Conservation (phyloP, 371 early-diverging fungal species). For the Mucor circinelloides region DNA sequence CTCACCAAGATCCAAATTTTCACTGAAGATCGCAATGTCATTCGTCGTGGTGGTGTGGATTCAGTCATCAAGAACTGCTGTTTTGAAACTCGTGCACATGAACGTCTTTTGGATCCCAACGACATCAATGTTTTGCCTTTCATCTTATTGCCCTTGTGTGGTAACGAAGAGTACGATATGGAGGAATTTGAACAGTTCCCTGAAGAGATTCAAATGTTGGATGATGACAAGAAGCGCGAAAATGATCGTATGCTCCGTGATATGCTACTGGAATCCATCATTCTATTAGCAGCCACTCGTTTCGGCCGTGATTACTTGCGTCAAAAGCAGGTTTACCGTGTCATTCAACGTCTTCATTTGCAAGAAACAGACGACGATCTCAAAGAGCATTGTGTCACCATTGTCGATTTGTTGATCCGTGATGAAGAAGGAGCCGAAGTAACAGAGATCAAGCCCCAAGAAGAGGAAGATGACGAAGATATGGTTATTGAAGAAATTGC, state of each 20-base stretch:
- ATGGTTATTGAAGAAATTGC: slow-evolving; percentile 61
- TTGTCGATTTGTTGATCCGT: slow-evolving; percentile 88
- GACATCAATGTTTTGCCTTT: slow-evolving; percentile 84
- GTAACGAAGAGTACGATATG: slow-evolving; percentile 88
- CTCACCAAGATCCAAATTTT: slow-evolving; percentile 86
- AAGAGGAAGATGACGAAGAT: slow-evolving; percentile 45
- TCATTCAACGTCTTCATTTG: slow-evolving; percentile 82
- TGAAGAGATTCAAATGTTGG: slow-evolving; percentile 88
- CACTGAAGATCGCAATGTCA: slow-evolving; percentile 77
- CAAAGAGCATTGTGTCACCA: slow-evolving; percentile 69
- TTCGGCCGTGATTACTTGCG: slow-evolving; percentile 82
- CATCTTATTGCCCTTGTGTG: slow-evolving; percentile 88
- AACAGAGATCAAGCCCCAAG: slow-evolving; percentile 19
- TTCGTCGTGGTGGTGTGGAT: slow-evolving; percentile 88
- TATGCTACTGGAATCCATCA: slow-evolving; percentile 78
- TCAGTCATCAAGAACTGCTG: slow-evolving; percentile 89
- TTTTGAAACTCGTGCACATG: slow-evolving; percentile 76
- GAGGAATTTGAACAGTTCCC: slow-evolving; percentile 95
- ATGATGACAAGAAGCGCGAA: slow-evolving; percentile 86
- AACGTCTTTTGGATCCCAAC: slow-evolving; percentile 61
- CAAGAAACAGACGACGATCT: slow-evolving; percentile 68
- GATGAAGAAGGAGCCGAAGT: slow-evolving; percentile 68
- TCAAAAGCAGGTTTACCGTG: slow-evolving; percentile 81
- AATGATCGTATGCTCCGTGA: slow-evolving; percentile 72
- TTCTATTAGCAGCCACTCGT: slow-evolving; percentile 77